A percentile compares a stretch with the other conserved stretches of the same genome.
Conservation (phyloP, 139 green algal genomes). For the Pleodorina starrii region DNA sequence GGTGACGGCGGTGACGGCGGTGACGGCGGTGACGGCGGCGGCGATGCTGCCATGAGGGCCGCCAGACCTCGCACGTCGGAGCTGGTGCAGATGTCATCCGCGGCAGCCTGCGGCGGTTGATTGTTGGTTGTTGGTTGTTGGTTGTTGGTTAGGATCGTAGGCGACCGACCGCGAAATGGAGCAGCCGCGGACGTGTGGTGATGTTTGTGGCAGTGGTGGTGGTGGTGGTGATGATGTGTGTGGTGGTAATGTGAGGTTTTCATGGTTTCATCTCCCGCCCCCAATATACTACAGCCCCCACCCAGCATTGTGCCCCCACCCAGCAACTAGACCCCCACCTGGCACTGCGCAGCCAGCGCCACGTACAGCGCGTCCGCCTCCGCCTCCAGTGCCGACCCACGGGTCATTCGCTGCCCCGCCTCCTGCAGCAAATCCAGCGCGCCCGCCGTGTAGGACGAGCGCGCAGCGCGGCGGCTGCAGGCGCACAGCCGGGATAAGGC, state of each 20-base stretch:
- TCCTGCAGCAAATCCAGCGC: constrained; percentile 11
- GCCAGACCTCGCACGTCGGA: background rate
- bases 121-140: too few species aligned
- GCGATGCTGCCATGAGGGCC: background rate
- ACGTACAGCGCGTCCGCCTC: constrained; percentile 12
- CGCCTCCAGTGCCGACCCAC: background rate
- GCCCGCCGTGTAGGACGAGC: background rate
- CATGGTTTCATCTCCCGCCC: too few species aligned
- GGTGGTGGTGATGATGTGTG: too few species aligned
- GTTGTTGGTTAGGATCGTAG: too few species aligned
- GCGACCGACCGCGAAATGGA: background rate
- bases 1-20: background rate
- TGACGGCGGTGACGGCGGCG: background rate
- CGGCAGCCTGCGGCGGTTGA: background rate
- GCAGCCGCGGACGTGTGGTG: background rate
- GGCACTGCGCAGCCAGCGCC: background rate
- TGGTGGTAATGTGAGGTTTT: too few species aligned
- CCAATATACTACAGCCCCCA: too few species aligned
- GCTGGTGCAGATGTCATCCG: constrained; percentile 2
- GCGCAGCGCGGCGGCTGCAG: constrained; percentile 1
- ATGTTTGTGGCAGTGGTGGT: too few species aligned
- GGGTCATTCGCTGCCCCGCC: background rate
- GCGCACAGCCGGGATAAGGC: constrained; percentile 1
- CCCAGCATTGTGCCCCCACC: too few species aligned
- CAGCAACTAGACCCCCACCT: background rate